phyloP scores from a whole-genome alignment of 495 filamentous ascomycete species.

The Aspergillus avenaceus region DNA sequence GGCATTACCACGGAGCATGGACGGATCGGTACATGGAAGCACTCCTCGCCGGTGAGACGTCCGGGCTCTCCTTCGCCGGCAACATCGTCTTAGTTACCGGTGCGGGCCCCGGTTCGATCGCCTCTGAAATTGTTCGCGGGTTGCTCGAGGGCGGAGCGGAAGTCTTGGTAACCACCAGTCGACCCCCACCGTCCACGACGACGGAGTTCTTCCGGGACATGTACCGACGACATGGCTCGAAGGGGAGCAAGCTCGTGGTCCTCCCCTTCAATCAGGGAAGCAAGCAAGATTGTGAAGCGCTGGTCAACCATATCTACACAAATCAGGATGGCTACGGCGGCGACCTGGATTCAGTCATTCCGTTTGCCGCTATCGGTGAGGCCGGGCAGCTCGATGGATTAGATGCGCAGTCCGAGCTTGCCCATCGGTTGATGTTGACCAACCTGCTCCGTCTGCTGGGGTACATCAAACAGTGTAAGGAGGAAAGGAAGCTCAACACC shows the following conservation, averaged over 20 bases:
- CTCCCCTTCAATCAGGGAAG: slow-evolving; percentile 99
- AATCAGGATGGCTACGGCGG: slow-evolving; percentile 94
- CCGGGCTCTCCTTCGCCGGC: slow-evolving; percentile 84
- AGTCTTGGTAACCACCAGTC: slow-evolving; percentile 92
- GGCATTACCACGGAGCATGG: slow-evolving; percentile 99
- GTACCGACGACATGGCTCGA: slow-evolving; percentile 94
- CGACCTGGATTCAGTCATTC: slow-evolving; percentile 95
- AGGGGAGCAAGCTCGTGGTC: slow-evolving; percentile 93
- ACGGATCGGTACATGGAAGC: slow-evolving; percentile 90
- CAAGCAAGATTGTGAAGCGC: slow-evolving; percentile 91
- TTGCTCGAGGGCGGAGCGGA: slow-evolving; percentile 94
- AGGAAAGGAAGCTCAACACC: slow-evolving; percentile 81
- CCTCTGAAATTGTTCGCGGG: slow-evolving; percentile 95
- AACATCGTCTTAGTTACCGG: slow-evolving; percentile 99
- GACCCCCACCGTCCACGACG: slow-evolving; percentile 93
- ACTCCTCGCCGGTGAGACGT: slow-evolving; percentile 79
- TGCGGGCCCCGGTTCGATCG: slow-evolving; percentile 95
- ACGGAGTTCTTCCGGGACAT: slow-evolving; percentile 99
- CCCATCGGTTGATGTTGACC: slow-evolving; percentile 98
- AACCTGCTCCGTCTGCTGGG: slow-evolving; percentile 91
- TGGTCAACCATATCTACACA: slow-evolving; percentile 95
- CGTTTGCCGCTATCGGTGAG: slow-evolving; percentile 96
- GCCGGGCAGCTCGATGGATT: slow-evolving; percentile 97
- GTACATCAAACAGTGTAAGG: slow-evolving; percentile 83
- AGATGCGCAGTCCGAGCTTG: slow-evolving; percentile 96